Base-by-base conservation (phyloP, 495 filamentous ascomycete genomes). In the Penicillium longicatenatum region DNA sequence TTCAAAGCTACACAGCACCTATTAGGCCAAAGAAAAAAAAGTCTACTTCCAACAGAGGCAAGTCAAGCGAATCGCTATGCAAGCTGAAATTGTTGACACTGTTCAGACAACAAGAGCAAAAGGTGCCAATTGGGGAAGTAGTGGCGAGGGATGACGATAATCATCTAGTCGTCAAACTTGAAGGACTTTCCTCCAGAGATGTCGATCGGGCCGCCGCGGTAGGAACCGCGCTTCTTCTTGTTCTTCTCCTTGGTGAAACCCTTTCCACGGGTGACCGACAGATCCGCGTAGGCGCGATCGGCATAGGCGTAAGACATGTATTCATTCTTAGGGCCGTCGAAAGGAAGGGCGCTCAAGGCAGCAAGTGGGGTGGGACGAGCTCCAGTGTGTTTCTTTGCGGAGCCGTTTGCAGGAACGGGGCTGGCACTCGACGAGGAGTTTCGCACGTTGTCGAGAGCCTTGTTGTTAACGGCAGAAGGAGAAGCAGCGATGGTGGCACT, bases 211-310 rank as follows among this genome's bases (percentile, higher is more conserved):
- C 93, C 93, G 12, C 92, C 93, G 52, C 87, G 83, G 78, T 96
- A 96, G 50, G 85, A 89, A 46, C 95, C 95, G 64, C 90, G 73
- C 75, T 79, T 80, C 79, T 90, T 89, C 81, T 98, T 99, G 72
- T 99, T 97, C 86, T 99, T 99, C 78, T 98, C 95, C 82, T 99
- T 99, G 52, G 93, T 99, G 76, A 99, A 99, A 14, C 91, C 90
- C 78, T 96, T 98, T 54, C 95, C 95, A 69, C 87, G 91, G 24
- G 93, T 97, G 22, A 96, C 84, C 29, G 88, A 90, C 49, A 99
- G 75, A 70, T 97, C 93, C 56, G 89, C 81, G 63, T 89, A 89
- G 33, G 95, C 95, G 51, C 85, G 85, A 51, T 93, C 86, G 6
- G 93, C 92, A 68, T 97, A 99, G 37, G 91, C 91, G 63, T 96